These are phyloP conservation scores for Thalassiosira exigua DNA, from an alignment of 352 stramenopile genomes.

Conservation along the genomic window DNA sequence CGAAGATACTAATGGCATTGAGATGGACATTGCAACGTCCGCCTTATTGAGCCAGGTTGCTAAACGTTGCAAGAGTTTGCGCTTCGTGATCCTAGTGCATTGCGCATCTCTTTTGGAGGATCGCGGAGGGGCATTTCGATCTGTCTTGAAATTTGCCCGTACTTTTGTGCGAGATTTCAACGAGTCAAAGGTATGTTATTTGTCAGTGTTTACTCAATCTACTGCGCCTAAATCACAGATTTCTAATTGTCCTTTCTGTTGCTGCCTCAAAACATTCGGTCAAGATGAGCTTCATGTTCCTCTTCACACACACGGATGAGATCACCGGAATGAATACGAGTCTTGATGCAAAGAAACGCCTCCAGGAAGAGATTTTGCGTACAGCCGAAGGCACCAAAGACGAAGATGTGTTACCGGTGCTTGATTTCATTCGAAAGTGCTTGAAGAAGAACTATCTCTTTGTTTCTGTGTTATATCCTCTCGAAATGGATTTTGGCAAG, in stretches of 20 bases:
- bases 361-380: slow-evolving; percentile 66
- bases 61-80: slow-evolving; percentile 62
- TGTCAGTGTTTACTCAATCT: slow-evolving; percentile 1
- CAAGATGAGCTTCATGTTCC: slow-evolving; percentile 67
- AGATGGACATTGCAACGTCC: slow-evolving; percentile 76
- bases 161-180: slow-evolving; percentile 66
- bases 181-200: slow-evolving; percentile 32
- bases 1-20: slow-evolving; percentile 67
- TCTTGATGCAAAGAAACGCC: slow-evolving; percentile 21
- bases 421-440: slow-evolving; percentile 58
- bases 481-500: background rate
- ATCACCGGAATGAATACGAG: slow-evolving; percentile 51
- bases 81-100: slow-evolving; percentile 70
- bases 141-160: slow-evolving; percentile 61
- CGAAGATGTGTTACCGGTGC: slow-evolving; percentile 52
- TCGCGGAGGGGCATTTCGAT: slow-evolving; percentile 58
- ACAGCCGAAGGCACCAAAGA: slow-evolving; percentile 46
- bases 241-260: background rate
- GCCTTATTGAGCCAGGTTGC: slow-evolving; percentile 65
- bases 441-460: slow-evolving; percentile 64
- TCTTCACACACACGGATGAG: slow-evolving; percentile 69
- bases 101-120: slow-evolving; percentile 70
- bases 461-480: slow-evolving; percentile 40
- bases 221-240: background rate
- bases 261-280: background rate